Percentiles rank a stretch among this genome's conserved stretches.
Conservation (phyloP, 805 yeast genomes). For the Starmera amethionina region DNA sequence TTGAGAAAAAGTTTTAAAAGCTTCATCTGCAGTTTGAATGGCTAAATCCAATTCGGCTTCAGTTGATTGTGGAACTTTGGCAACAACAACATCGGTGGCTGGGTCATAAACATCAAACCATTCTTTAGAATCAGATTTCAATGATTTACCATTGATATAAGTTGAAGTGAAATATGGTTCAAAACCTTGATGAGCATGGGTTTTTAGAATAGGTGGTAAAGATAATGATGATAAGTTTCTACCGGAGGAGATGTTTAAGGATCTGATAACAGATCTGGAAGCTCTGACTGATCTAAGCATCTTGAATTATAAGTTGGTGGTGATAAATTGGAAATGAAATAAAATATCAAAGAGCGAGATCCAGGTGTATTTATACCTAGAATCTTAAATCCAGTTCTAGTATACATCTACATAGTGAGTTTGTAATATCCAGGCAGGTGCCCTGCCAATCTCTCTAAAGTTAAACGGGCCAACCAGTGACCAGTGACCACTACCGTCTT, state of each 20-base stretch:
- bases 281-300: slow-evolving; percentile 3
- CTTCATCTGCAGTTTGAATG: slow-evolving; percentile 50
- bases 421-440: no score
- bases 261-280: slow-evolving; percentile 1
- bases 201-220: slow-evolving; percentile 27
- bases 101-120: slow-evolving; percentile 73
- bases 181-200: slow-evolving; percentile 26
- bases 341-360: no score
- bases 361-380: no score
- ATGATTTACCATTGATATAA: slow-evolving; percentile 35
- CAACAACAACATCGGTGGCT: slow-evolving; percentile 57
- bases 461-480: no score
- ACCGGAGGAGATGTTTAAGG: background rate
- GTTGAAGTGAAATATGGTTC: slow-evolving; percentile 43
- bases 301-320: background rate
- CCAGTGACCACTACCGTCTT: no score
- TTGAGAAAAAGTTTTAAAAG: slow-evolving; percentile 50
- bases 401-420: no score
- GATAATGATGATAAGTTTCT: slow-evolving; percentile 10
- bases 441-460: no score
- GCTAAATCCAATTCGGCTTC: slow-evolving; percentile 56
- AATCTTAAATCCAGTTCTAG: no score
- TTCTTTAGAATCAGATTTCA: slow-evolving; percentile 37
- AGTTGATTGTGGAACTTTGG: slow-evolving; percentile 66
- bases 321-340: no score